Base-by-base conservation (phyloP, 805 yeast genomes). In the Jamesozyma gamospora region DNA sequence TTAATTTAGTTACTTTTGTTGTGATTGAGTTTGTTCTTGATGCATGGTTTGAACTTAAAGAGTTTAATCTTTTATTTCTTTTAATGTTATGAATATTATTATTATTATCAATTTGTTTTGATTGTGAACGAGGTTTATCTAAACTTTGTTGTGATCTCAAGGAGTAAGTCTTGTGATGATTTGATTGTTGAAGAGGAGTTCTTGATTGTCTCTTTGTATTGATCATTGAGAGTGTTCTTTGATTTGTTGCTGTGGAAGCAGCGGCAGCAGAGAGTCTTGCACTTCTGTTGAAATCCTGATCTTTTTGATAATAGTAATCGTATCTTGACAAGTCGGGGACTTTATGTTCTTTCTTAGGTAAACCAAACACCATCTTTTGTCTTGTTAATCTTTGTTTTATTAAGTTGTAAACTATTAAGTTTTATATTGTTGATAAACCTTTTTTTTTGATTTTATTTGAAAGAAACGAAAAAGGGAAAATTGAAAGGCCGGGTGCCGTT, bases 1-100 rank as follows among this genome's bases (percentile, higher is more conserved):
- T 63, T 21, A 72, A 72, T 46, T 67, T 70, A 10, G 76, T 71
- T 1, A 78, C 72, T 42, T 67, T 69, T 10, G 71, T 66, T 7
- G 72, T 65, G 21, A 65, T 53, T 13, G 56, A 57, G 39, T 58
- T 54, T 33, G 56, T 44, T 39, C 60, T 48, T n/a, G 60, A 49
- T n/a, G 26, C 36, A 27, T 35, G 19, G 32, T 35, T 41, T 7
- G 56, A 48, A n/a, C 42, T 52, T 28, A 58, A 30, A 1, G 63
- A 58, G 21, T 50, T 46, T 8, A 52, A 38, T 21, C 58, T 43
- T 4, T 33, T 15, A n/a, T 14, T 24, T 30, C 15, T 30, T 7
- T 31, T 31, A 9, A 7, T 18, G 5, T 5, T 6, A 29, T 10
- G 32, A 15, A 15, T 15, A n/a, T 29, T 29, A 29, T 14, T 15